Evolutionary conservation across 306 rosid species (phyloP).

Genomic region (Fagus sylvatica): DNA sequence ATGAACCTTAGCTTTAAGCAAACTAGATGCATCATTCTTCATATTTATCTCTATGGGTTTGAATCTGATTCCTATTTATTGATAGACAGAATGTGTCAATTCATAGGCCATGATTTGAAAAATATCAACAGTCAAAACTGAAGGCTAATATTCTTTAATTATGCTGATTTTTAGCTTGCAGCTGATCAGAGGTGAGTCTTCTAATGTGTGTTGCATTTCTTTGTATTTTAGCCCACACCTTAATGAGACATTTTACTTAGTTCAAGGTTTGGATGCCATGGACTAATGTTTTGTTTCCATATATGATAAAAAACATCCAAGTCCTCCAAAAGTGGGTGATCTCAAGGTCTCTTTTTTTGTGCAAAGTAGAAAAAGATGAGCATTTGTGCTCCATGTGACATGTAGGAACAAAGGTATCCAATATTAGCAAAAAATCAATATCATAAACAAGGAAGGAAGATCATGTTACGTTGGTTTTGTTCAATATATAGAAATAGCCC

Average conservation of each 20-base stretch:
- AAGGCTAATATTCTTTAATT: constrained; percentile 43
- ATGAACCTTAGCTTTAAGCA: constrained; percentile 37
- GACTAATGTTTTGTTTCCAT: constrained; percentile 34
- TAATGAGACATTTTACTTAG: constrained; percentile 27
- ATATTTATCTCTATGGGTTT: constrained; percentile 27
- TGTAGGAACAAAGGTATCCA: constrained; percentile 38
- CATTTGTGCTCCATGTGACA: constrained; percentile 58
- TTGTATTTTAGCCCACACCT: not conserved
- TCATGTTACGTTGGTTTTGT: constrained; percentile 44
- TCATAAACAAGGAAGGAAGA: constrained; percentile 41
- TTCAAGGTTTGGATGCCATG: constrained; percentile 34
- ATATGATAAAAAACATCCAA: constrained; percentile 33
- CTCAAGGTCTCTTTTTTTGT: constrained; percentile 28
- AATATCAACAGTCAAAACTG: constrained; percentile 23
- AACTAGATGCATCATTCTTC: constrained; percentile 57
- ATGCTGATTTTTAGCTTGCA: constrained; percentile 26
- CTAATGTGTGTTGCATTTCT: constrained; percentile 24
- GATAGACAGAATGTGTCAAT: constrained; percentile 23
- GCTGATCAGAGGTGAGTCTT: constrained; percentile 31
- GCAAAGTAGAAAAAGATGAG: constrained; percentile 43
- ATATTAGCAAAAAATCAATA: constrained; percentile 44
- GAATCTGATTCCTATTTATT: constrained; percentile 44
- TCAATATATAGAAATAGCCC: constrained; percentile 37
- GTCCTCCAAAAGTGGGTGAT: constrained; percentile 33
- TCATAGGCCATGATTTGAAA: constrained; percentile 5